phyloP scores from a whole-genome alignment of 495 filamentous ascomycete species.

The Penicillium argentinense region DNA sequence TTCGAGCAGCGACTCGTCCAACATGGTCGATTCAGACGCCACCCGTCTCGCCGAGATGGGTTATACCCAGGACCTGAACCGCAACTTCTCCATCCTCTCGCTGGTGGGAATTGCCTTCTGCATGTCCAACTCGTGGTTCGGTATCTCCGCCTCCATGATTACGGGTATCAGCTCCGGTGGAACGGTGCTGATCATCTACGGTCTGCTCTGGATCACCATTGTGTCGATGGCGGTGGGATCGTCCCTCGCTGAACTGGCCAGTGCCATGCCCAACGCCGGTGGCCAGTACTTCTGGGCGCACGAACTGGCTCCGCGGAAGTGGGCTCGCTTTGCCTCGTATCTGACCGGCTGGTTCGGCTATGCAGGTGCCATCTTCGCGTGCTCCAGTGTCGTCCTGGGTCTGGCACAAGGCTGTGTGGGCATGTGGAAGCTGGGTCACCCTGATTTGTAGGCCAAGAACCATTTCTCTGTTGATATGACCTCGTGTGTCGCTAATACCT shows the following conservation, averaged over 20 bases:
- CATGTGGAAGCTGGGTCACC: conserved; percentile 59
- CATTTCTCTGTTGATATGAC: neutral
- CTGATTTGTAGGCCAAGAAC: conserved; percentile 50
- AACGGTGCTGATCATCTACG: conserved; percentile 59
- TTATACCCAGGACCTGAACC: conserved; percentile 54
- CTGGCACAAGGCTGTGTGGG: conserved; percentile 53
- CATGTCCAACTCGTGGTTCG: conserved; percentile 66
- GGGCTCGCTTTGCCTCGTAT: conserved; percentile 53
- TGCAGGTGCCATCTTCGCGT: conserved; percentile 58
- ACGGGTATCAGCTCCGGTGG: conserved; percentile 64
- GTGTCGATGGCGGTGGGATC: conserved; percentile 56
- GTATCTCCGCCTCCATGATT: conserved; percentile 56
- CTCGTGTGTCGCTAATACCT: conserved; percentile 11
- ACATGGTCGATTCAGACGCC: conserved; percentile 30
- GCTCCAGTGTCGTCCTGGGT: conserved; percentile 56
- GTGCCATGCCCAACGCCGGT: conserved; percentile 59
- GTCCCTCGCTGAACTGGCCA: conserved; percentile 56
- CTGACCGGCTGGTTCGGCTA: conserved; percentile 59
- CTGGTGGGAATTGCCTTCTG: conserved; percentile 61
- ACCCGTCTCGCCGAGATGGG: conserved; percentile 52
- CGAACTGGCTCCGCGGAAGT: conserved; percentile 55
- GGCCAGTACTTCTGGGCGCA: conserved; percentile 66
- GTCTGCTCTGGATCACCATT: conserved; percentile 54
- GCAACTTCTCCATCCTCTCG: conserved; percentile 58
- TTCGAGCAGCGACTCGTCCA: conserved; percentile 14